phyloP scores from a whole-genome alignment of 345 rosid genomes.

The Salix caprea region DNA sequence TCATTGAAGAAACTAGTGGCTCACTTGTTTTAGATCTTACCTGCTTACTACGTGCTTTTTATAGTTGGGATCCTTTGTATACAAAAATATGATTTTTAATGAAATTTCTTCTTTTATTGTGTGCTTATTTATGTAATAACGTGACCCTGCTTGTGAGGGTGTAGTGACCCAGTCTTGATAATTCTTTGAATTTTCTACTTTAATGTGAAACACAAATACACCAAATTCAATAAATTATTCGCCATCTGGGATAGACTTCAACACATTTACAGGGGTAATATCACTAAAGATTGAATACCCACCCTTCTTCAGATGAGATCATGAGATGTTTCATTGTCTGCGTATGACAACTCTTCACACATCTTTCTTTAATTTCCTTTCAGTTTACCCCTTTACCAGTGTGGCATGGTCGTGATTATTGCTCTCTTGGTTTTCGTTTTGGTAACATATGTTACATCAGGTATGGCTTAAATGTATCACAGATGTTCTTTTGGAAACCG shows the following conservation, averaged over 20 bases:
- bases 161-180: background rate
- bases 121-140: background rate
- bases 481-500: background rate
- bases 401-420: slow-evolving; percentile 84
- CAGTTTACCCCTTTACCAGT: slow-evolving; percentile 86
- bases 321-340: background rate
- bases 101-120: background rate
- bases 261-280: too few relatives aligned
- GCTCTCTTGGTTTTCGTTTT: slow-evolving; percentile 90
- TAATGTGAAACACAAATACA: too few relatives aligned
- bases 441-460: slow-evolving; percentile 82
- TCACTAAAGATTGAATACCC: too few relatives aligned
- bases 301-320: too few relatives aligned
- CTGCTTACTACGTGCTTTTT: too few relatives aligned
- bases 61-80: too few relatives aligned
- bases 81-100: too few relatives aligned
- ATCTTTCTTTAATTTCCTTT: slow-evolving; percentile 15
- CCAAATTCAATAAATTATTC: too few relatives aligned
- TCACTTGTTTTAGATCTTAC: background rate
- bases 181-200: background rate
- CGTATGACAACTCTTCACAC: too few relatives aligned
- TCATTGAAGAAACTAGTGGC: background rate
- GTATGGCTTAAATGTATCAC: slow-evolving; percentile 29
- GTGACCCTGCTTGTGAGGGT: background rate
- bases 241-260: too few relatives aligned